Base-by-base conservation (phyloP, 768 basidiomycete species). In the Trametes cinnabarina region DNA sequence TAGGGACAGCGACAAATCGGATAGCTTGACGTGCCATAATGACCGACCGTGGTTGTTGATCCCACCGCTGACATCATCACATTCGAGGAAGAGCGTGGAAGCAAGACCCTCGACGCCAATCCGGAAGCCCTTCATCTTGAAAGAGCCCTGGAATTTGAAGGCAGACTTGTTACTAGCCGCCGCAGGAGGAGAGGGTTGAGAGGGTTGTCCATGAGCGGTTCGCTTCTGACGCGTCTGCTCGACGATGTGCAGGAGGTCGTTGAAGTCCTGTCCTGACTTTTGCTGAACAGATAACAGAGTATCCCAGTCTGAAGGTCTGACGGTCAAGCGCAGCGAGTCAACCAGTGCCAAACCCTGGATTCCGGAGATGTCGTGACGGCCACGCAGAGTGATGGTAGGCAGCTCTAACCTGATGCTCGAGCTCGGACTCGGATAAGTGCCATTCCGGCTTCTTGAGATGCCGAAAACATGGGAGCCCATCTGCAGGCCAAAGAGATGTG, bases 181-280 rank as follows among this genome's bases (percentile, higher is more conserved):
- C 25, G 58, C 19, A 3, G 12, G 0, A 17, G 32, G 57, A 22
- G 46, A n/a, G 4, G 12, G 0, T 17, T 25, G 57, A 22, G 46
- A n/a, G 39, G 51, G 4, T 0, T 19, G 20, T 12, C 4, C 30
- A 57, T 34, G 58, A 34, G 28, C 63, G 22, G 60, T 44, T 44
- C n/a, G 53, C 48, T 26, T 58, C 52, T 52, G 69, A 25, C 83
- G 82, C 11, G 81, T 87, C 66, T 89, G 79, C 60, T 82, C 81
- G 30, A 91, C 76, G 47, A 94, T 69, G 6, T 79, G 72, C 12
- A 94, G 71, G 25, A 94, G 76, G 58, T 94, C 92, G 61, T 88
- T 87, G 71, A 94, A 90, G 71, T 94, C 92, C 65, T 88, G 87
- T 6, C 90, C 92, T 57, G 94, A 94, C 66, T 93, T 93, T 62